phyloP scores from a whole-genome alignment of 495 filamentous ascomycete genomes.

The Podospora pseudocomata region DNA sequence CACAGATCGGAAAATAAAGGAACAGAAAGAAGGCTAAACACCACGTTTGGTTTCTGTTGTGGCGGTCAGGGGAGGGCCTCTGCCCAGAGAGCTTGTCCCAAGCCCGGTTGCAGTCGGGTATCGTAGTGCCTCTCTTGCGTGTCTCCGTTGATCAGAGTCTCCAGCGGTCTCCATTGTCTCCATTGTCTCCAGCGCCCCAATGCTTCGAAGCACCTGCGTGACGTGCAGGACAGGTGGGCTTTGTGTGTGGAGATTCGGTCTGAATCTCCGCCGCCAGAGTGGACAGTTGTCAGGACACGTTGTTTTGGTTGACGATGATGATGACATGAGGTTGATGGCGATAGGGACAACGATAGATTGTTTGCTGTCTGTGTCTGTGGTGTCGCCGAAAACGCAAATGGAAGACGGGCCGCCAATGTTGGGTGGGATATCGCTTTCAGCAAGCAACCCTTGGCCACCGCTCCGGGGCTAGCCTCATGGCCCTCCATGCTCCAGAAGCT shows the following conservation, averaged over 20 bases:
- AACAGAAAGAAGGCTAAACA: slow-evolving; percentile 10
- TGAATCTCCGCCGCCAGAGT: neutral
- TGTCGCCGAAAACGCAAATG: neutral
- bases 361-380: neutral
- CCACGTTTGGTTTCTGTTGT: slow-evolving; percentile 2
- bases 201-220: neutral
- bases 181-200: neutral
- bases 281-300: neutral
- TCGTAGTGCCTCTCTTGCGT: neutral
- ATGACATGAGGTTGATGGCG: neutral
- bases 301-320: neutral
- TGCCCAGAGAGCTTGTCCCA: slow-evolving; percentile 8
- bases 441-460: neutral
- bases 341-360: neutral
- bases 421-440: neutral
- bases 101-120: neutral
- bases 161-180: neutral
- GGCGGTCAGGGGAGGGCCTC: slow-evolving; percentile 13
- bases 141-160: neutral
- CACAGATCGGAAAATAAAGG: slow-evolving; percentile 25
- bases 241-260: neutral
- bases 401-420: neutral
- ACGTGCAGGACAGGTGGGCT: neutral
- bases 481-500: slow-evolving; percentile 6
- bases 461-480: neutral